Percentiles rank a stretch among this genome's conserved stretches.
Evolutionary conservation across 768 basidiomycete species (phyloP).

Genomic region (Paxillus ammoniavirescens): DNA sequence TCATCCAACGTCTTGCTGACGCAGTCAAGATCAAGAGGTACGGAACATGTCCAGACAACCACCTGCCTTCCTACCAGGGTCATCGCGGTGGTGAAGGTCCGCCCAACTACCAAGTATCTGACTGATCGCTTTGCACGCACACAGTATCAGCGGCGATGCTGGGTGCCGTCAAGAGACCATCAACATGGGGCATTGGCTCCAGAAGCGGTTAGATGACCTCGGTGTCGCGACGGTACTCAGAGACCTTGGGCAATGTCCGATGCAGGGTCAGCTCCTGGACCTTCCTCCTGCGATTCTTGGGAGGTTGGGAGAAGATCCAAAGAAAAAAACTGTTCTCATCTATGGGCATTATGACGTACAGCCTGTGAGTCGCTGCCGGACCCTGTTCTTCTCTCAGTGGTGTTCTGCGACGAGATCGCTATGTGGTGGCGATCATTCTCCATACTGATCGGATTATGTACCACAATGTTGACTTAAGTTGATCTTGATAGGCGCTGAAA

Average conservation of each 20-base stretch:
- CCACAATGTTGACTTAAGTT: background rate
- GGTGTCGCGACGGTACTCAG: conserved; percentile 75
- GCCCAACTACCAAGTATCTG: background rate
- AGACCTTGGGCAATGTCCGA: conserved; percentile 72
- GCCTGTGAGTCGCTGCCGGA: conserved; percentile 49
- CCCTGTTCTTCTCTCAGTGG: background rate
- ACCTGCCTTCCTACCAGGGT: background rate
- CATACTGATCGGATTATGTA: no score
- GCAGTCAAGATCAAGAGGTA: conserved; percentile 86
- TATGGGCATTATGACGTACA: conserved; percentile 98
- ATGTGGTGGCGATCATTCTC: background rate
- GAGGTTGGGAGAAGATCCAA: conserved; percentile 74
- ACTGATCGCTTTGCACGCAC: background rate
- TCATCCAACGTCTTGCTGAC: conserved; percentile 75
- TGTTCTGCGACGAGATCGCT: background rate
- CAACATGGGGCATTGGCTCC: conserved; percentile 84
- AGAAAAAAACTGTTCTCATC: conserved; percentile 90
- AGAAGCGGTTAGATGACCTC: conserved; percentile 67
- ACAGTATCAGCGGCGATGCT: conserved; percentile 70
- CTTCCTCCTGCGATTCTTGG: conserved; percentile 87
- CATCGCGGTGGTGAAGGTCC: background rate
- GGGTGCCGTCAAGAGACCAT: conserved; percentile 73
- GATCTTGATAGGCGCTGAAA: conserved; percentile 34
- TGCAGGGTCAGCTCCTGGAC: conserved; percentile 68
- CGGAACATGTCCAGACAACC: conserved; percentile 7